These are phyloP conservation scores for Cardiospermum halicacabum DNA, from an alignment of 345 rosid species.

Conservation along the genomic window DNA sequence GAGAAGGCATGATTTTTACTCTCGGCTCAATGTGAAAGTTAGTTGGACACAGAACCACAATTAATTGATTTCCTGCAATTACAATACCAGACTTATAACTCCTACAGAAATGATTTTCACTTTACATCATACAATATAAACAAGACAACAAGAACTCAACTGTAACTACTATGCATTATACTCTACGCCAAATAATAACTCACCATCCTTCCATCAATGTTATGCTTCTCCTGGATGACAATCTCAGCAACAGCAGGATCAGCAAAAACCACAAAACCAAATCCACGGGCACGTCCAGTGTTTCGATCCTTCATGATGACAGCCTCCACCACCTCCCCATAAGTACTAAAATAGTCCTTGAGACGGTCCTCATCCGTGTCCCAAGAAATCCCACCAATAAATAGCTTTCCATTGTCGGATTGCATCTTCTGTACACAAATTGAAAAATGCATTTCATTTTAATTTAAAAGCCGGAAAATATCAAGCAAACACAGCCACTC, in stretches of 20 bases:
- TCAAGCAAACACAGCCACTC: not conserved
- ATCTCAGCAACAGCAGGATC: constrained; percentile 87
- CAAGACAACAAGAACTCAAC: not conserved
- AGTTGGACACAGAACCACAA: constrained; percentile 28
- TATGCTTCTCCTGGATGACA: constrained; percentile 82
- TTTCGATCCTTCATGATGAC: constrained; percentile 98
- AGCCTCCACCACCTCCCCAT: constrained; percentile 93
- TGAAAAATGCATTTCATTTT: constrained; percentile 17
- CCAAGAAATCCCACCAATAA: constrained; percentile 99
- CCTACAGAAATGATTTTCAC: constrained; percentile 14
- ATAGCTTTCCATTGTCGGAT: constrained; percentile 86
- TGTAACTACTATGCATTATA: not conserved
- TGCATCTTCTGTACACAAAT: constrained; percentile 63
- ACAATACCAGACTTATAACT: constrained; percentile 27
- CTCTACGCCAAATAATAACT: constrained; percentile 19
- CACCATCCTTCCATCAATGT: constrained; percentile 92
- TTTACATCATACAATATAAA: not conserved
- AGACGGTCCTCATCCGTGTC: constrained; percentile 94
- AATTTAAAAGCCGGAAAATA: constrained; percentile 4
- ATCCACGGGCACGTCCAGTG: constrained; percentile 98
- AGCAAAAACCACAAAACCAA: constrained; percentile 90
- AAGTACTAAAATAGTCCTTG: constrained; percentile 79
- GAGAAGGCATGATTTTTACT: constrained; percentile 13
- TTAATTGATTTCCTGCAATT: constrained; percentile 30
- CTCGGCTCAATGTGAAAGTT: constrained; percentile 27